These are phyloP conservation scores for Diaporthe caulivora DNA, from an alignment of 2,329 filamentous ascomycete genomes.

Conservation along the genomic window DNA sequence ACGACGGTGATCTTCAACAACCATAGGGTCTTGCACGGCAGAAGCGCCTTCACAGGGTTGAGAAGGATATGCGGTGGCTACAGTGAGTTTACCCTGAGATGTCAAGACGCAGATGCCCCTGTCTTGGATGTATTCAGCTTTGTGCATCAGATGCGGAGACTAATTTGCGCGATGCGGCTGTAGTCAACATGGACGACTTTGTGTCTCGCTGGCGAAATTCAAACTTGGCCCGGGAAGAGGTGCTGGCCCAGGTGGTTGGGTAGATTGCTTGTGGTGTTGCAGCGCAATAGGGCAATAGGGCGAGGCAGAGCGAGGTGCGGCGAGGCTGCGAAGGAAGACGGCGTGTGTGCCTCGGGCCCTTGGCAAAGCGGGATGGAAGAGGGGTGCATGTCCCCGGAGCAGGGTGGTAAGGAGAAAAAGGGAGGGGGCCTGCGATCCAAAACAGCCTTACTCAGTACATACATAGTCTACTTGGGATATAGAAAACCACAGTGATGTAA, in stretches of 20 bases:
- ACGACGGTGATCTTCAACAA: constrained; percentile 91
- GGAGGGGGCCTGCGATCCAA: background rate
- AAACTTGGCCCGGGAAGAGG: constrained; percentile 67
- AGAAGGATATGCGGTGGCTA: constrained; percentile 93
- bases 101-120: background rate
- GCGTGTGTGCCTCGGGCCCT: constrained; percentile 8
- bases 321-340: background rate
- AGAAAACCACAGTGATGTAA: background rate
- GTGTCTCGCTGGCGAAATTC: constrained; percentile 81
- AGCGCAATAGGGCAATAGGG: too few species aligned
- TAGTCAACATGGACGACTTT: constrained; percentile 85
- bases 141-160: background rate
- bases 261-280: constrained; percentile 59
- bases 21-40: constrained; percentile 92
- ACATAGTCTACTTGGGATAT: background rate
- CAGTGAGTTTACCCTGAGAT: constrained; percentile 66
- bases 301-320: background rate
- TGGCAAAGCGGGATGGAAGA: constrained; percentile 8
- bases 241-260: constrained; percentile 52
- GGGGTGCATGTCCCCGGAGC: background rate
- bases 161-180: constrained; percentile 39
- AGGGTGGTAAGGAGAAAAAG: background rate
- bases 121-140: background rate
- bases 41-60: constrained; percentile 84
- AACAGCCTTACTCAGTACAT: background rate